Percentiles rank a stretch among this genome's conserved stretches.
These are phyloP conservation scores for Suillus placidus DNA, from an alignment of 768 basidiomycete genomes.

Conservation along the genomic window DNA sequence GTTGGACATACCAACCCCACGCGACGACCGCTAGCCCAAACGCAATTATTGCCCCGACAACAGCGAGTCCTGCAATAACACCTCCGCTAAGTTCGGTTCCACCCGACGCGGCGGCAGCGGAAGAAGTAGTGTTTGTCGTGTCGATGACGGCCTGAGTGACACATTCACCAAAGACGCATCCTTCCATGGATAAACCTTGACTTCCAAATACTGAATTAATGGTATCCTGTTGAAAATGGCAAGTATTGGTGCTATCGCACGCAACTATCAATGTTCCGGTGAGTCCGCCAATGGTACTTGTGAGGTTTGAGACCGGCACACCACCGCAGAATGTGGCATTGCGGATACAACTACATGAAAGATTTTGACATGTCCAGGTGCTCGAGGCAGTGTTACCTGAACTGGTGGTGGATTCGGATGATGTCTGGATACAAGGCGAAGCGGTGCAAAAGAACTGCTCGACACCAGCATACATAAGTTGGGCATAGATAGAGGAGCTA, in stretches of 20 bases:
- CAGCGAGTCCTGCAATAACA: slow-evolving; percentile 88
- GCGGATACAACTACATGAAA: slow-evolving; percentile 73
- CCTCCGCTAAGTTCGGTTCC: slow-evolving; percentile 67
- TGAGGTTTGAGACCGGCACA: slow-evolving; percentile 48
- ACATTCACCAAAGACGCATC: slow-evolving; percentile 89
- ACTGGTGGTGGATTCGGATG: slow-evolving; percentile 38
- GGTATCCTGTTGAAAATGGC: slow-evolving; percentile 74
- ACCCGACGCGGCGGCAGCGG: slow-evolving; percentile 28
- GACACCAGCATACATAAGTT: slow-evolving; percentile 76
- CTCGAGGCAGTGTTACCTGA: slow-evolving; percentile 43
- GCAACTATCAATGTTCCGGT: slow-evolving; percentile 65
- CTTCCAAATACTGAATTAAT: slow-evolving; percentile 75
- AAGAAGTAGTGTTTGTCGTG: slow-evolving; percentile 41
- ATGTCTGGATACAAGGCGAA: slow-evolving; percentile 65
- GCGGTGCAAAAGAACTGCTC: slow-evolving; percentile 90
- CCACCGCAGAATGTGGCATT: slow-evolving; percentile 79
- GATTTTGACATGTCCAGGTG: slow-evolving; percentile 70
- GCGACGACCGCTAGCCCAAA: slow-evolving; percentile 60
- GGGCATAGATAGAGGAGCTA: slow-evolving; percentile 63
- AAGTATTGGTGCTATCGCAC: slow-evolving; percentile 64
- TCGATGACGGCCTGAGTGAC: slow-evolving; percentile 81
- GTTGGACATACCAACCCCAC: slow-evolving; percentile 64
- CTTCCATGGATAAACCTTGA: slow-evolving; percentile 68
- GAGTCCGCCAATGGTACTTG: slow-evolving; percentile 65
- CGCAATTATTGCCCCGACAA: slow-evolving; percentile 69